Percentiles rank a stretch among this genome's conserved stretches.
Evolutionary conservation across 495 filamentous ascomycete genomes (phyloP).

Genomic region (Penicillium malachiteum): DNA sequence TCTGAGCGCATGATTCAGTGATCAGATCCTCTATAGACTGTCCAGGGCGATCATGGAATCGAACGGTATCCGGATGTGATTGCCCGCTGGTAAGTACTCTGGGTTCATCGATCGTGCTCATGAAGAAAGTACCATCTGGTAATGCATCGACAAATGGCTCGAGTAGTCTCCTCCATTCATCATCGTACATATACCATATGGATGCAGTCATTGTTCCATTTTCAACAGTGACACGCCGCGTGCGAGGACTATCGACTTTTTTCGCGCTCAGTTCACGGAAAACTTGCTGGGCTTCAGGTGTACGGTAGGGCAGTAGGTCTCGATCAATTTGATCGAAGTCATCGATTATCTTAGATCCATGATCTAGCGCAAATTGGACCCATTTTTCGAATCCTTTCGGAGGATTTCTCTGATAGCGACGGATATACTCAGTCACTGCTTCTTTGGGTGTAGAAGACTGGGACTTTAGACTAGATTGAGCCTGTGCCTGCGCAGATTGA

Average conservation of each 20-base stretch:
- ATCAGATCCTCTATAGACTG: conserved; percentile 1
- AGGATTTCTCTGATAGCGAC: conserved; percentile 53
- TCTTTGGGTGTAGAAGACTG: conserved; percentile 7
- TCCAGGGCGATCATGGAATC: not conserved
- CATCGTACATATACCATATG: conserved; percentile 4
- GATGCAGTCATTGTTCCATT: conserved; percentile 2
- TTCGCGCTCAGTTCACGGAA: not conserved
- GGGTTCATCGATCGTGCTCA: conserved; percentile 8
- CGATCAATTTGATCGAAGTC: conserved; percentile 44
- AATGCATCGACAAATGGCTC: not conserved
- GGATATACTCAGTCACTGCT: conserved; percentile 45
- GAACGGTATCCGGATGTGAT: not conserved
- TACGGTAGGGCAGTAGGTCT: conserved; percentile 1
- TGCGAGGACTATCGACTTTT: not conserved
- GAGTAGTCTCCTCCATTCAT: not conserved
- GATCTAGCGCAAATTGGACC: conserved; percentile 58
- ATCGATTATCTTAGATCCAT: conserved; percentile 58
- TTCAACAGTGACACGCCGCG: not conserved
- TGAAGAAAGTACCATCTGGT: not conserved
- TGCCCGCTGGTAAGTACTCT: conserved; percentile 1
- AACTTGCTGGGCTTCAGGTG: conserved; percentile 1
- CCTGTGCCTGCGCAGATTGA: too few relatives aligned
- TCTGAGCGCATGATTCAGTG: not conserved
- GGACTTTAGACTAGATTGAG: too few relatives aligned
- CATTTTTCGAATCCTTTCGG: conserved; percentile 64